Base-by-base conservation (phyloP, 2,329 filamentous ascomycete species). In the Helicocarpus griseus region DNA sequence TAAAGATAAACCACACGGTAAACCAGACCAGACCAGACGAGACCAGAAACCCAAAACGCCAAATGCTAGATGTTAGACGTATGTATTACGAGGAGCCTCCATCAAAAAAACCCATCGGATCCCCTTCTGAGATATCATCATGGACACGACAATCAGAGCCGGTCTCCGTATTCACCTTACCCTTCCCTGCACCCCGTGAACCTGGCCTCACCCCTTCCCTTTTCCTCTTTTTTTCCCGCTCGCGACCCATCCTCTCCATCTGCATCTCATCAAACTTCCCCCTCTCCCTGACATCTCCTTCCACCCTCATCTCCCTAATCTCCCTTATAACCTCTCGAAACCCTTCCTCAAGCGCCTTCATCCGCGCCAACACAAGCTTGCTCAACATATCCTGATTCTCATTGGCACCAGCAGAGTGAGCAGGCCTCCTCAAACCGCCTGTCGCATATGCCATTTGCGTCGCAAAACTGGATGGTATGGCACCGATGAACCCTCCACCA, bases 321-420 rank as follows among this genome's bases (percentile, higher is more conserved):
- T 93, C 88, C 56, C 81, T 82, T 52, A 89, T 80, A n/a, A 95
- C 84, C 54, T 95, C 88, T 2, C 86, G 79, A 66, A 97, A 91
- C 13, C 89, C 86, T 68, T 95, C 89, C 65, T 97, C 90, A 2
- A 97, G 76, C 6, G 86, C 91, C 66, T 93, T 93, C 89, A 96
- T 96, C 31, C 89, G 77, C 7, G 89, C 88, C 43, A 96, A 74
- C 69, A 96, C 86, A 43, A 95, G 77, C 51, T 88, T 80, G 58
- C 84, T 79, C 63, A 86, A 83, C 78, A 90, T 86, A 38, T 86
- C 80, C 62, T 87, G 85, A 66, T 80, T 76, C 74, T 73, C 73
- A 24, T 72, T 72, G 11, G 69, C 68, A 24, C 65, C n/a, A 5
- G 9, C 11, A 9, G 44, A 41, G 5, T 24, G 63, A 48, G 54